Evolutionary conservation across 1,284 basidiomycete genomes (phyloP).

Genomic region (Ceratobasidium theobromae): DNA sequence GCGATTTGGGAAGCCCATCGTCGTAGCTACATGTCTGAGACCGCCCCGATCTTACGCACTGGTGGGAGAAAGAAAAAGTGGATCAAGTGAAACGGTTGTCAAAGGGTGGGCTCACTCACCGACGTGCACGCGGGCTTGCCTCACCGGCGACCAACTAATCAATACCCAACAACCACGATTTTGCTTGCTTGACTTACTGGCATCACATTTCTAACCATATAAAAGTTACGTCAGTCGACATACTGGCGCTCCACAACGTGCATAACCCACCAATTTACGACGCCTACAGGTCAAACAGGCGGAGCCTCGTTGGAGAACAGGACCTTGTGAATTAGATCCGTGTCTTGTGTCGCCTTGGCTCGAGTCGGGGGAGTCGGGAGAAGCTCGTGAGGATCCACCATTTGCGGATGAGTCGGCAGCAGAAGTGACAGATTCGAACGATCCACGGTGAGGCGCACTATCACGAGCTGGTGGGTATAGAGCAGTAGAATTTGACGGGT

Average conservation of each 20-base stretch:
- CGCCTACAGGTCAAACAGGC: constrained; percentile 50
- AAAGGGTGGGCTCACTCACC: constrained; percentile 10
- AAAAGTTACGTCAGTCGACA: not conserved
- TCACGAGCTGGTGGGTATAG: not conserved
- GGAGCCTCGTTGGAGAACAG: constrained; percentile 29
- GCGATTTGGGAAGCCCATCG: constrained; percentile 60
- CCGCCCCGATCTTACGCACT: constrained; percentile 48
- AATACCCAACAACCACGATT: not conserved
- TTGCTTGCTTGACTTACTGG: not conserved
- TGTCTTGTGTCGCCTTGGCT: not conserved
- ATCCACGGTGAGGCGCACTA: not conserved
- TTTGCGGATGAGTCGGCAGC: not conserved
- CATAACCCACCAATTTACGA: constrained; percentile 66
- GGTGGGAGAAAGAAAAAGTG: not conserved
- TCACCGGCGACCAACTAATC: not conserved
- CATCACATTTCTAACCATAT: constrained; percentile 26
- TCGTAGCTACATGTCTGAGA: constrained; percentile 59
- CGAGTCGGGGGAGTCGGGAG: not conserved
- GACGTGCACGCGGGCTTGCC: constrained; percentile 19
- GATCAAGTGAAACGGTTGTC: not conserved
- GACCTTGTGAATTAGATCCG: not conserved
- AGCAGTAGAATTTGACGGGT: not conserved
- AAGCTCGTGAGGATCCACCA: not conserved
- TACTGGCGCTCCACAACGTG: constrained; percentile 14
- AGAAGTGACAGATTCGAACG: not conserved